phyloP scores from a whole-genome alignment of 1,284 basidiomycete genomes.

The Clitocybe nebularis region DNA sequence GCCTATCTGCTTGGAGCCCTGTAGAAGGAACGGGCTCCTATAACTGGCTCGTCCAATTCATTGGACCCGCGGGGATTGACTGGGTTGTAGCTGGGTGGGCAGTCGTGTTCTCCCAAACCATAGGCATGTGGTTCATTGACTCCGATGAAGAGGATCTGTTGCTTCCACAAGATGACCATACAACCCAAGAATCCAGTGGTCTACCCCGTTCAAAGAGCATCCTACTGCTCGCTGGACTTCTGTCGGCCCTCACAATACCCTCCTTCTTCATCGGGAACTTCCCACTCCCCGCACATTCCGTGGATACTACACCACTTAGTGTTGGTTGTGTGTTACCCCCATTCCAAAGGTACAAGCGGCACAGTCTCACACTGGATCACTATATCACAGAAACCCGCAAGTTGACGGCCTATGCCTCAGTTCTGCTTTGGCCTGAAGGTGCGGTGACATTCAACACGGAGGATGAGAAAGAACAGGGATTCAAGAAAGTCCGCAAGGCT shows the following conservation, averaged over 20 bases:
- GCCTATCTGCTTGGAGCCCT: slow-evolving; percentile 67
- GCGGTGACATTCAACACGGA: slow-evolving; percentile 58
- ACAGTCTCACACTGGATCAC: slow-evolving; percentile 45
- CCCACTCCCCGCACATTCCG: slow-evolving; percentile 40
- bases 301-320: slow-evolving; percentile 46
- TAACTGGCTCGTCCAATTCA: slow-evolving; percentile 52
- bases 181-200: slow-evolving; percentile 11
- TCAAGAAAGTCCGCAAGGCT: slow-evolving; percentile 37
- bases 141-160: slow-evolving; percentile 18
- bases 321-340: slow-evolving; percentile 65
- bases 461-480: slow-evolving; percentile 44
- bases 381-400: slow-evolving; percentile 53
- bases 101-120: slow-evolving; percentile 51
- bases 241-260: slow-evolving; percentile 51
- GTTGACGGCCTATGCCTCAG: slow-evolving; percentile 40
- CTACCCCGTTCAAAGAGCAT: slow-evolving; percentile 18
- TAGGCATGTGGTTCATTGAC: slow-evolving; percentile 56
- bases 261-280: slow-evolving; percentile 42
- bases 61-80: slow-evolving; percentile 60
- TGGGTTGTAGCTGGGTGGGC: slow-evolving; percentile 72
- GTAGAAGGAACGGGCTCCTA: slow-evolving; percentile 50
- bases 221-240: slow-evolving; percentile 33
- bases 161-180: slow-evolving; percentile 16
- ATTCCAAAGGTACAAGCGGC: slow-evolving; percentile 33
- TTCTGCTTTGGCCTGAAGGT: slow-evolving; percentile 79